Evolutionary conservation across 169 alveolate genomes (phyloP).

Genomic region (Plasmodium vinckei): DNA sequence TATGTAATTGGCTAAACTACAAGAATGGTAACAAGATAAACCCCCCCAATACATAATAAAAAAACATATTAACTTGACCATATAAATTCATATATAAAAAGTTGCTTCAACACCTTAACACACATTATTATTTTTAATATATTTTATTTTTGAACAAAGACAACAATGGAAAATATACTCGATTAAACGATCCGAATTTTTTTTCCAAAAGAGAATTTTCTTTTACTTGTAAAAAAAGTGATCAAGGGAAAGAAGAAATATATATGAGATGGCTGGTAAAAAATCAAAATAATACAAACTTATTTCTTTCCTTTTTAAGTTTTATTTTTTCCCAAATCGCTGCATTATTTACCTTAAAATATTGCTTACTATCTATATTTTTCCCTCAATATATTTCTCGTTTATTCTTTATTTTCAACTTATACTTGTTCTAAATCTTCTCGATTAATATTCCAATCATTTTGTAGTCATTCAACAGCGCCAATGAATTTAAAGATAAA

Average conservation of each 20-base stretch:
- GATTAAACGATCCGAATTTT: slow-evolving; percentile 53
- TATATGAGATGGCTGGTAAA: slow-evolving; percentile 71
- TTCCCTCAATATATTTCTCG: too few relatives aligned
- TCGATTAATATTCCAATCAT: neutral
- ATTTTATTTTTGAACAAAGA: slow-evolving; percentile 18
- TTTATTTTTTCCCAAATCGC: too few relatives aligned
- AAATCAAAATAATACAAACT: slow-evolving; percentile 4
- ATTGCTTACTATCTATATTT: too few relatives aligned
- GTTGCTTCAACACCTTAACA: neutral
- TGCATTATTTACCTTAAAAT: too few relatives aligned
- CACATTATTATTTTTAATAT: neutral
- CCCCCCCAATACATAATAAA: neutral
- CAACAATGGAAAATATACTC: slow-evolving; percentile 42
- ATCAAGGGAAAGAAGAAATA: slow-evolving; percentile 67
- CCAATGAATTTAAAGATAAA: slow-evolving; percentile 61
- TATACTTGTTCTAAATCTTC: neutral
- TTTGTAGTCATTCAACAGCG: slow-evolving; percentile 49
- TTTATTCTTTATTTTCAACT: neutral
- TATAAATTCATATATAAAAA: neutral
- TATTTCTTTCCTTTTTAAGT: too few relatives aligned
- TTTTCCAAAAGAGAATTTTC: slow-evolving; percentile 68
- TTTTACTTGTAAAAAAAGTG: slow-evolving; percentile 68
- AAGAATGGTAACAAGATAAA: slow-evolving; percentile 45
- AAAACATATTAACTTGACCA: neutral
- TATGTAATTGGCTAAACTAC: slow-evolving; percentile 65